Evolutionary conservation across 1,284 basidiomycete genomes (phyloP), one percentile per base, ranked within the genome.

Genomic region (Coniferiporia weirii): DNA sequence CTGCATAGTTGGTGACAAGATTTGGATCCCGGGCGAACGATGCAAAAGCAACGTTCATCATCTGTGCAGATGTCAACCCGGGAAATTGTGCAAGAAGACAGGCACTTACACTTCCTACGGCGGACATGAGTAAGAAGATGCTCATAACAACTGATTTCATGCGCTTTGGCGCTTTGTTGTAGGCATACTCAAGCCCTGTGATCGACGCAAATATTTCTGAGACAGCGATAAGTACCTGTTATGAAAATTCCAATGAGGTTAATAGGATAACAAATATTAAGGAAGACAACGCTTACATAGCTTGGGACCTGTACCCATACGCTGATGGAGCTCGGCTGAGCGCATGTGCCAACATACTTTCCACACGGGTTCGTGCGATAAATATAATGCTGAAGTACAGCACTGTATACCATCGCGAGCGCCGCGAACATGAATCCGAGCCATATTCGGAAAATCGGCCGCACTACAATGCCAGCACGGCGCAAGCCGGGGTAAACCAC

Each of bases 191-290:
- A 61, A 79, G 66, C 10, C 72, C 74, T 9, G 83, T 84, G 69
- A 87, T 82, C n/a, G 80, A 83, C 0, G 84, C 82, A 64, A 87
- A 83, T 65, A 87, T 82, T 71, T 82, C 76, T 19, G 77, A 64
- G 59, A 79, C 72, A 32, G 71, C 78, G 60, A 81, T 75, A 27
- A 81, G 72, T 61, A 81, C 75, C 69, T 79, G 79, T 73, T 10
- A 76, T 76, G 27, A 73, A 62, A 51, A 77, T 74, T 38, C 3
- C 2, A 19, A 45, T 32, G 4, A 22, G 20, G n/a, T 10, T 15
- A 27, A 5, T 27, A 5, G 5, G 27, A 27, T 2, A 20, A 17
- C 13, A 17, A 51, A 19, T 17, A 53, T 46, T 40, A 15, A 54
- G 32, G 35, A 9, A 40, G 22, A 44, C 17, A 34, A 52, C 4